phyloP scores from a whole-genome alignment of 2,329 filamentous ascomycete species.

The Annulohypoxylon truncatum region DNA sequence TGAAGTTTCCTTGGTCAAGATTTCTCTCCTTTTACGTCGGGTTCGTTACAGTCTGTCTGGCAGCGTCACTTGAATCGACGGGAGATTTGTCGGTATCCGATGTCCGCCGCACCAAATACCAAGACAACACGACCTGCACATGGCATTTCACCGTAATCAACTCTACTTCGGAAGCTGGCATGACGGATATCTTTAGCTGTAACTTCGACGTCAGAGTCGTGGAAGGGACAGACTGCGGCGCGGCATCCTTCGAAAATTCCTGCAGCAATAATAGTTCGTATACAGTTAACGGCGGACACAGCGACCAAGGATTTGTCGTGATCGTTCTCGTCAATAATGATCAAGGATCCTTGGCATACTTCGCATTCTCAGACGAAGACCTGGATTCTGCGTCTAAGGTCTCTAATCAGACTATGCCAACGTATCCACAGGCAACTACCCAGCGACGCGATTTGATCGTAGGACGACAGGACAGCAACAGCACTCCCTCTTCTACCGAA shows the following conservation, averaged over 20 bases:
- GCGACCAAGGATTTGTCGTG: slow-evolving; percentile 34
- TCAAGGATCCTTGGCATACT: slow-evolving; percentile 27
- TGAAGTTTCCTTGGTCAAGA: slow-evolving; percentile 11
- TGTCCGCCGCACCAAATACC: slow-evolving; percentile 20
- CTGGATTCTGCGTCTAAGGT: slow-evolving; percentile 36
- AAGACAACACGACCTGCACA: slow-evolving; percentile 21
- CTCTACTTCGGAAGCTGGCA: background rate
- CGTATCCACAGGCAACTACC: background rate
- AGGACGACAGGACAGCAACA: background rate
- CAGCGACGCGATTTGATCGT: background rate
- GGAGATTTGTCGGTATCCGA: slow-evolving; percentile 34
- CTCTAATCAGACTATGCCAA: slow-evolving; percentile 16
- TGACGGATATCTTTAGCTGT: slow-evolving; percentile 12
- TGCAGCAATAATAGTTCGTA: slow-evolving; percentile 12
- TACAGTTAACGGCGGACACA: slow-evolving; percentile 36
- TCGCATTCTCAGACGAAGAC: slow-evolving; percentile 33
- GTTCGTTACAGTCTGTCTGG: background rate
- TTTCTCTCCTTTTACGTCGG: background rate
- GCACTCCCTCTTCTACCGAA: background rate
- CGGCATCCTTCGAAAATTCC: slow-evolving; percentile 7
- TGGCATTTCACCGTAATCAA: slow-evolving; percentile 36
- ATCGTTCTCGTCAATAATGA: slow-evolving; percentile 28
- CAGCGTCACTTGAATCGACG: background rate
- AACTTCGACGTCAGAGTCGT: slow-evolving; percentile 8
- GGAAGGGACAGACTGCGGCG: slow-evolving; percentile 34